Conservation (phyloP, 2,329 filamentous ascomycete species). For the Botrytis galanthina region DNA sequence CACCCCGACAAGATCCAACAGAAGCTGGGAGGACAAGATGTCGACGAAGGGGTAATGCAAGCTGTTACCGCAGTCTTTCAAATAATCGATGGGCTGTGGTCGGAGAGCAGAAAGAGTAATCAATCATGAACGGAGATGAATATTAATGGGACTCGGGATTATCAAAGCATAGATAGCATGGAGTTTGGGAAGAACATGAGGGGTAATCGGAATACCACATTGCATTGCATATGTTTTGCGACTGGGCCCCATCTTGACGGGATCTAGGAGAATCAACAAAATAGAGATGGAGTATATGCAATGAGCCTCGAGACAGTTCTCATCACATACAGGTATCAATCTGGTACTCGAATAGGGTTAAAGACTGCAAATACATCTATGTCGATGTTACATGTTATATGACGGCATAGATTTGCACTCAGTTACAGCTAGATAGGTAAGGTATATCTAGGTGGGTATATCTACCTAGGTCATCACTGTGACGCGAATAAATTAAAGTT, state of each 20-base stretch:
- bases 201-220: conserved; percentile 5
- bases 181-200: conserved; percentile 23
- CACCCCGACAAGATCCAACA: conserved; percentile 98
- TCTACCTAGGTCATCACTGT: background rate
- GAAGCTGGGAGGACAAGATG: conserved; percentile 66
- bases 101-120: conserved; percentile 43
- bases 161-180: conserved; percentile 23
- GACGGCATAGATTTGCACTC: background rate
- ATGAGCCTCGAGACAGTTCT: background rate
- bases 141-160: background rate
- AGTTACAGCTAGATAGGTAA: background rate
- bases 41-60: conserved; percentile 70
- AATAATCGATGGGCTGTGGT: conserved; percentile 80
- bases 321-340: background rate
- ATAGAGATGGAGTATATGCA: background rate
- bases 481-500: background rate
- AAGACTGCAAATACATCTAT: background rate
- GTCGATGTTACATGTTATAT: background rate
- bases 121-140: background rate
- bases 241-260: background rate
- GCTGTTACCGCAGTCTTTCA: conserved; percentile 90
- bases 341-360: background rate
- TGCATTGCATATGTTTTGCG: background rate
- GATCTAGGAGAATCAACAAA: background rate
- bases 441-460: background rate